Evolutionary conservation across 2,329 filamentous ascomycete species (phyloP).

Genomic region (Aspergillus puulaauensis): DNA sequence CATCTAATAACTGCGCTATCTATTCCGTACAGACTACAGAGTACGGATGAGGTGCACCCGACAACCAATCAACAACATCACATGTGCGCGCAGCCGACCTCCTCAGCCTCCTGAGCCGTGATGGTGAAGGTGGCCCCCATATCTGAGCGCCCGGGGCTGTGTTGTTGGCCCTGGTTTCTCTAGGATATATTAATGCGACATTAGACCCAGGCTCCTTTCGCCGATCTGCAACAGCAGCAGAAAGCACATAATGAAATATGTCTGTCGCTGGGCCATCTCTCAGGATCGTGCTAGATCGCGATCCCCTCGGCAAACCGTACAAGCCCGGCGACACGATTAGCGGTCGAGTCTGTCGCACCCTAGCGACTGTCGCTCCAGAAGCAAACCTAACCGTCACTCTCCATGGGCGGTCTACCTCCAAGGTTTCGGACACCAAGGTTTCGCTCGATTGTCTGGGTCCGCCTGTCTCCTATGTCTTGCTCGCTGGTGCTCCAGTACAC

Average conservation of each 20-base stretch:
- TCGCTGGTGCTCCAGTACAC: neutral
- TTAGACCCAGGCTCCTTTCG: neutral
- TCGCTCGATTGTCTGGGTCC: neutral
- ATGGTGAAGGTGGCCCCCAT: neutral
- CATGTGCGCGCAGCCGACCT: neutral
- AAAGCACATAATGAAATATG: neutral
- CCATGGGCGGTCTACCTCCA: neutral
- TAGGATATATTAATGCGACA: neutral
- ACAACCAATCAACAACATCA: neutral
- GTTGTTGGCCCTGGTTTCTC: neutral
- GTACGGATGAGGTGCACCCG: no score
- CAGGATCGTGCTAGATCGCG: neutral
- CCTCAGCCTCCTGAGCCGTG: no score
- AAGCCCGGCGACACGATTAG: constrained; percentile 2
- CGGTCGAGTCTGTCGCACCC: neutral
- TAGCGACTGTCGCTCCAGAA: neutral
- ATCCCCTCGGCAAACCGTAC: neutral
- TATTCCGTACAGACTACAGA: no score
- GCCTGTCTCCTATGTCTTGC: neutral
- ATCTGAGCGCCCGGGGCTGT: neutral
- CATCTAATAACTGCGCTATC: no score
- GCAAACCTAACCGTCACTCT: neutral
- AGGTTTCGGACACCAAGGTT: neutral
- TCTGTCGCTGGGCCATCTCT: neutral
- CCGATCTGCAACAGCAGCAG: neutral